A percentile compares a stretch with the other conserved stretches of the same genome.
These are phyloP conservation scores for Trichoderma semiorbis DNA, from an alignment of 2,329 filamentous ascomycete genomes.

Conservation along the genomic window DNA sequence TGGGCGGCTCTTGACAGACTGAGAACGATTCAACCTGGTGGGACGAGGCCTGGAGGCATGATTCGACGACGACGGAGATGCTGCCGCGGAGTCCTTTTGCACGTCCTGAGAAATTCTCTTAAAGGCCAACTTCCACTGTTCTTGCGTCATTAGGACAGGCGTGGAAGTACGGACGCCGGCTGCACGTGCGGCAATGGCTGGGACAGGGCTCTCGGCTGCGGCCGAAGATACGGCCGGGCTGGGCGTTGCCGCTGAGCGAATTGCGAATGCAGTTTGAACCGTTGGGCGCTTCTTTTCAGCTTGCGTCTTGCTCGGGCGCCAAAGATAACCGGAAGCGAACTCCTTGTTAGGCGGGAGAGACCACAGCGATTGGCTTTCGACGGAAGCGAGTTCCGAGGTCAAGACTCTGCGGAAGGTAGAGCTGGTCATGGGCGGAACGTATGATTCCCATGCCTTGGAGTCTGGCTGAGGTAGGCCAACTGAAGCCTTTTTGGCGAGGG, in stretches of 20 bases:
- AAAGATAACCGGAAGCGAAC: not conserved
- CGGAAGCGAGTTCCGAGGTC: not conserved
- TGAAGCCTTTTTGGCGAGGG: not conserved
- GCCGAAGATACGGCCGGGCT: not conserved
- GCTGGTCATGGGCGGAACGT: not conserved
- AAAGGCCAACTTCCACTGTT: slow-evolving; percentile 16
- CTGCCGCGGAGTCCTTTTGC: not conserved
- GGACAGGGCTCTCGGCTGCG: not conserved
- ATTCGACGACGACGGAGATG: not conserved
- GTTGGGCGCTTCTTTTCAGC: not conserved
- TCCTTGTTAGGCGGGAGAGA: not conserved
- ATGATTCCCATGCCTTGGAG: not conserved
- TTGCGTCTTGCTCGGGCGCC: not conserved
- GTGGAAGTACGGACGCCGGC: not conserved
- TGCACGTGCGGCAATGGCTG: not conserved
- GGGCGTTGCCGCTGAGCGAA: not conserved
- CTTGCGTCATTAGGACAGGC: slow-evolving; percentile 13
- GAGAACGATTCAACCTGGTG: not conserved
- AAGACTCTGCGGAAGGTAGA: not conserved
- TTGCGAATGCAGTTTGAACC: not conserved
- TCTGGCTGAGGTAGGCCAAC: slow-evolving; percentile 1
- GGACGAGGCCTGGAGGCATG: not conserved
- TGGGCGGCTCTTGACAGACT: slow-evolving; percentile 7
- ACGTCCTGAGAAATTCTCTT: not conserved
- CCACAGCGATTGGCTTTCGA: slow-evolving; percentile 9